These are phyloP conservation scores for Ceratonia siliqua DNA, from an alignment of 306 rosid genomes.

Conservation along the genomic window DNA sequence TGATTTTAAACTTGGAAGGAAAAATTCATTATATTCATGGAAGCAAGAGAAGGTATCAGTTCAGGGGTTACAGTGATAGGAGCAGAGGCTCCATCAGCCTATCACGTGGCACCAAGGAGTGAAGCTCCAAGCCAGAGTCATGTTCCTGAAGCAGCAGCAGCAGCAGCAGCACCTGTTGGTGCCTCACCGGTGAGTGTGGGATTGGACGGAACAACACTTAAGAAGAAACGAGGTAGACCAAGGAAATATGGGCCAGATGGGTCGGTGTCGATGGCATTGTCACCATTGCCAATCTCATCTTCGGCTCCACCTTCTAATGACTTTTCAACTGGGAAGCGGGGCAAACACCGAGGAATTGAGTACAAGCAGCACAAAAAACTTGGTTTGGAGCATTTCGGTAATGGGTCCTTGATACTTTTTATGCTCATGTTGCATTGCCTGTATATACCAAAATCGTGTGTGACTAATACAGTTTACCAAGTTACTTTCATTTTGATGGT, in stretches of 20 bases:
- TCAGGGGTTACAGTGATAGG: slow-evolving; percentile 79
- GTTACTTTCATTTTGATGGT: slow-evolving; percentile 8
- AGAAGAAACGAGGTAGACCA: slow-evolving; percentile 89
- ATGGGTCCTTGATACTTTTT: slow-evolving; percentile 25
- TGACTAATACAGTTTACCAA: slow-evolving; percentile 23
- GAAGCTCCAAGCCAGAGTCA: slow-evolving; percentile 60
- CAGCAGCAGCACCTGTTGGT: slow-evolving; percentile 9
- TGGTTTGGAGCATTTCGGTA: slow-evolving; percentile 64
- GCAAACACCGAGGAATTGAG: slow-evolving; percentile 56
- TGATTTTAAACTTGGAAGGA: slow-evolving; percentile 27
- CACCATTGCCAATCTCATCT: slow-evolving; percentile 69
- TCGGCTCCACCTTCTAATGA: slow-evolving; percentile 55
- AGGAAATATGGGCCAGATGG: slow-evolving; percentile 88
- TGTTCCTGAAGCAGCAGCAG: slow-evolving; percentile 31
- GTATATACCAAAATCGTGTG: not conserved
- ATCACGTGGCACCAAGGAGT: slow-evolving; percentile 77
- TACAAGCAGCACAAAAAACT: slow-evolving; percentile 60
- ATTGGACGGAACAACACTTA: slow-evolving; percentile 45
- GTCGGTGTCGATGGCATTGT: slow-evolving; percentile 71
- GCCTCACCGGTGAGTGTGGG: slow-evolving; percentile 58
- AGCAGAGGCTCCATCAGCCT: slow-evolving; percentile 86
- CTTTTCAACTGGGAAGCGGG: slow-evolving; percentile 56
- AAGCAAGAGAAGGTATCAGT: slow-evolving; percentile 70
- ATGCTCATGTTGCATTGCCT: slow-evolving; percentile 4
- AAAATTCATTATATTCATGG: slow-evolving; percentile 54